Base-by-base conservation (phyloP, 352 stramenopile species). In the Globisporangium cylindrosporum region DNA sequence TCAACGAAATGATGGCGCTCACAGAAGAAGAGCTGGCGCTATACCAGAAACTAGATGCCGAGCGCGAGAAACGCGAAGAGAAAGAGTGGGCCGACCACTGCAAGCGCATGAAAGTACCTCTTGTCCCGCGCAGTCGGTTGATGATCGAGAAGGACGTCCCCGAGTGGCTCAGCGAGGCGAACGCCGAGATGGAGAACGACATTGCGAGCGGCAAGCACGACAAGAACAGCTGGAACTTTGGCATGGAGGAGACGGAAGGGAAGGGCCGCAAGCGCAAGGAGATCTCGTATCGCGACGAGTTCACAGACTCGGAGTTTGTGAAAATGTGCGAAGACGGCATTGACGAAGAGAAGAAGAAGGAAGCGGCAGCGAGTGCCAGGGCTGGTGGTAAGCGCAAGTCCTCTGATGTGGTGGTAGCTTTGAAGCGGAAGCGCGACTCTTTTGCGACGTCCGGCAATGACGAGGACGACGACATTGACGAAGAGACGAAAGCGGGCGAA, bases 1-100 rank as follows among this genome's bases (percentile, higher is more conserved):
- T 96, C 51, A 96, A 96, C 68, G 86, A 89, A 64, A 94, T 96
- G 82, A 96, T 96, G 89, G 89, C 89, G n/a, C 69, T 96, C 24
- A 96, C 89, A 0, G 87, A 94, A 9, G 88, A 92, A 57, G 89
- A 96, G 59, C 73, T 94, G 25, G 77, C 79, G 25, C 67, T 94
- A 69, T 96, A 96, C 67, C 85, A 96, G 46, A 70, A 77, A 20
- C 43, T 96, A 15, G 89, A 96, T 43, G 69, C 66, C 3, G 85
- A 95, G 55, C 85, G 89, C 18, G 74, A 82, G 20, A 64, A 73
- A 12, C 83, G 84, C 7, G 86, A 94, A 72, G 75, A 80, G 29
- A 77, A 76, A 10, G 84, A 93, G 59, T 95, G 83, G 79, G 72
- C 68, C 3, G 84, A 90, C 4, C 77, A 90, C 54, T 93, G 86